A percentile compares a stretch with the other conserved stretches of the same genome.
These are phyloP conservation scores for Eucalyptus cloeziana DNA, from an alignment of 345 rosid species.

Conservation along the genomic window DNA sequence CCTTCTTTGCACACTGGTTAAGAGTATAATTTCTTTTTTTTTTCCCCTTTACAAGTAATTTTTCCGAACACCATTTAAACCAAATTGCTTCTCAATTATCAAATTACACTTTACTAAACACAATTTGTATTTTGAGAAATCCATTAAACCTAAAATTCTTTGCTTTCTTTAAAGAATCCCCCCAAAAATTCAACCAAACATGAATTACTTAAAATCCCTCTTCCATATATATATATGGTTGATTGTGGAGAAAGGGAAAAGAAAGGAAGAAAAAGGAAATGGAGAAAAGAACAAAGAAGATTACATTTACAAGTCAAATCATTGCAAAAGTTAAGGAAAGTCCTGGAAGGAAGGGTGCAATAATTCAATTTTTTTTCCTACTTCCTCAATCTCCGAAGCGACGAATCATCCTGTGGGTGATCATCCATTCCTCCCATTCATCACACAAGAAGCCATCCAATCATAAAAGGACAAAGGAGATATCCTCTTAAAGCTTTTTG, in stretches of 20 bases:
- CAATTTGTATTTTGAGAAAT: background rate
- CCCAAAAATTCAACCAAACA: background rate
- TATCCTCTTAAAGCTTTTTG: background rate
- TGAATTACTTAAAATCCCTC: background rate
- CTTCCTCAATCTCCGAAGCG: background rate
- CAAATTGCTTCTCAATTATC: background rate
- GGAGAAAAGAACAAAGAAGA: background rate
- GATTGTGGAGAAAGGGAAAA: background rate
- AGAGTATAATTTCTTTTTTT: background rate
- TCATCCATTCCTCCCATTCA: background rate
- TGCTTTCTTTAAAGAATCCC: background rate
- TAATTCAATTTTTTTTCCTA: background rate
- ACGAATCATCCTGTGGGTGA: background rate
- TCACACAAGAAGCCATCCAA: background rate
- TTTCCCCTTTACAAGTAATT: background rate
- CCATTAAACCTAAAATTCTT: background rate
- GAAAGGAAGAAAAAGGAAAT: background rate
- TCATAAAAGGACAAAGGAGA: background rate
- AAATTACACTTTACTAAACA: background rate
- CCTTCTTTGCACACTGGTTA: fast-evolving
- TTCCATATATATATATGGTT: background rate
- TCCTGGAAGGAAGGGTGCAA: background rate
- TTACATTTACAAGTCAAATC: background rate
- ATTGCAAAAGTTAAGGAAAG: background rate
- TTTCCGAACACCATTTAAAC: background rate